Evolutionary conservation across 768 basidiomycete genomes (phyloP), one percentile per base, ranked within the genome.

Genomic region (Naganishia antarctica): DNA sequence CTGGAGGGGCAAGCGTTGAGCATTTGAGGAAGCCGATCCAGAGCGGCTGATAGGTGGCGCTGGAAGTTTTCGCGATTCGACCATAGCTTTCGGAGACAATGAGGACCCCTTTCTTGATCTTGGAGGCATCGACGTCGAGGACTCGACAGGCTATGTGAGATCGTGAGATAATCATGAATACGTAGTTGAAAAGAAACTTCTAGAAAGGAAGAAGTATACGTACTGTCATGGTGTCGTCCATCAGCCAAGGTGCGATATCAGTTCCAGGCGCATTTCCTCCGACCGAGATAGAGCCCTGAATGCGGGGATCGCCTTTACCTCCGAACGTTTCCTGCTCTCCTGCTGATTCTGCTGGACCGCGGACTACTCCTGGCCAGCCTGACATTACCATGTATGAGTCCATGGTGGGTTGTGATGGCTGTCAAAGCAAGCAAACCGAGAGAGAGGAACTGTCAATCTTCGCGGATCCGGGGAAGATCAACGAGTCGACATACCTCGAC

Each of bases 241-340:
- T 70, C 50, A 77, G 57, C 76, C 76, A 77, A 15, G 76, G 76
- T 21, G 76, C 76, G 58, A 77, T 77, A 46, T 74, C 75, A 3
- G 71, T 67, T 4, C 66, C 72, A 0, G 69, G 68, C 44, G 61
- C 70, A 23, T 65, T 71, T 1, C 67, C 63, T 9, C 67, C 65
- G 40, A 61, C 66, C 5, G 49, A n/a, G 21, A 40, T 15, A 40
- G 23, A 21, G 25, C 48, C 40, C 6, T 18, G 49, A 44, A 29
- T 28, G 40, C 43, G 28, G 18, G 25, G 15, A 7, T 57, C 31
- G 13, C 13, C 5, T 4, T 37, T 12, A 34, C 21, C n/a, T 5
- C 31, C 59, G 15, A 31, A 60, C 18, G 6, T 23, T 16, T 45
- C 26, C 11, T 37, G 11, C 32, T 47, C 47, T 49, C 25, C 61